A percentile compares a stretch with the other conserved stretches of the same genome.
Conservation (phyloP, 257 asterid genomes). For the Nemophila menziesii region DNA sequence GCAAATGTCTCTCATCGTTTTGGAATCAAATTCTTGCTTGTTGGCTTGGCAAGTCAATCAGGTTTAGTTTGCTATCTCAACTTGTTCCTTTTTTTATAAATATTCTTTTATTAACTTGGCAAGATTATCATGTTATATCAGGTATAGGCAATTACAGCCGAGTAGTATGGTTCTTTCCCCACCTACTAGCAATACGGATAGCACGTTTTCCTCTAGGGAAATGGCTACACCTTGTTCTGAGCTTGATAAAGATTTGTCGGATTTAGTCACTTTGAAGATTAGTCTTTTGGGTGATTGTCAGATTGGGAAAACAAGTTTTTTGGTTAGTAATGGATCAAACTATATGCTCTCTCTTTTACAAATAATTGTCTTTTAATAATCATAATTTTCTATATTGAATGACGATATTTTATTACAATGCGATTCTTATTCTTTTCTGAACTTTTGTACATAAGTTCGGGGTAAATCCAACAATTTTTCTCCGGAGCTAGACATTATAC, state of each 20-base stretch:
- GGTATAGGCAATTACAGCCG: conserved; percentile 28
- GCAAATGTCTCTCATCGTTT: conserved; percentile 30
- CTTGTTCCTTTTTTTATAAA: too few relatives aligned
- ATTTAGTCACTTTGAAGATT: conserved; percentile 57
- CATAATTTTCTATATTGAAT: too few relatives aligned
- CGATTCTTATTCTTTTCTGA: too few relatives aligned
- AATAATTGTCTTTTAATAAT: too few relatives aligned
- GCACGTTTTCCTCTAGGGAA: not conserved
- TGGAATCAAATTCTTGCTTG: conserved; percentile 48
- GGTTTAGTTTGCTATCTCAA: too few relatives aligned
- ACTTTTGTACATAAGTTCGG: too few relatives aligned
- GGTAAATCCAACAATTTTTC: too few relatives aligned
- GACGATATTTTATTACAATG: too few relatives aligned
- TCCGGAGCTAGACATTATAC: too few relatives aligned
- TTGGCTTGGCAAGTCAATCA: conserved; percentile 35
- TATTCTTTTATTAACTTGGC: too few relatives aligned
- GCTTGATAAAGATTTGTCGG: conserved; percentile 32
- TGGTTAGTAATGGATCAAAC: conserved; percentile 20
- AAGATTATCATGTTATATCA: too few relatives aligned
- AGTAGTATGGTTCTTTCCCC: conserved; percentile 4
- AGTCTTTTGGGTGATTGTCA: conserved; percentile 48
- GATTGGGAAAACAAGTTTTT: conserved; percentile 59
- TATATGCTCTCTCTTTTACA: not conserved
- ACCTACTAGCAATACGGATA: not conserved
- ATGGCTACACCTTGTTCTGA: conserved; percentile 17